Conservation (phyloP, 495 filamentous ascomycete genomes). For the Parachaetomium inaequale region DNA sequence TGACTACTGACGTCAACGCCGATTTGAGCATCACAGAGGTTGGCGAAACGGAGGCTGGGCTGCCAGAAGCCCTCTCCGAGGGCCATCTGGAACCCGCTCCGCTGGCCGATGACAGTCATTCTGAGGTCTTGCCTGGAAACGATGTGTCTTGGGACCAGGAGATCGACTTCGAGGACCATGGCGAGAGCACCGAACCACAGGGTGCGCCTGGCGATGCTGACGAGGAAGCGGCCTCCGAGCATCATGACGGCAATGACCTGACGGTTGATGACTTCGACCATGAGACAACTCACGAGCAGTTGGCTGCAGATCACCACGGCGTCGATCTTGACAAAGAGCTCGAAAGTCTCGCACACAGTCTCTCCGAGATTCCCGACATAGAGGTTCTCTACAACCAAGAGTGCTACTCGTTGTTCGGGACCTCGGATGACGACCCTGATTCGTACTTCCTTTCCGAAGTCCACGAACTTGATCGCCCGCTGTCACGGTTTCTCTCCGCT, state of each 20-base stretch:
- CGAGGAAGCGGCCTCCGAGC: not conserved
- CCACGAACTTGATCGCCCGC: constrained; percentile 51
- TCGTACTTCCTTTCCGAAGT: constrained; percentile 72
- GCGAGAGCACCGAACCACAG: not conserved
- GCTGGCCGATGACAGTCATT: not conserved
- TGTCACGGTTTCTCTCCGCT: constrained; percentile 59
- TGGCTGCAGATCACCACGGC: not conserved
- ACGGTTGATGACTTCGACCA: not conserved
- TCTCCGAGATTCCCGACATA: constrained; percentile 38
- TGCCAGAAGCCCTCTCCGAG: not conserved
- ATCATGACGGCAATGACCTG: not conserved
- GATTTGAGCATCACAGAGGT: constrained; percentile 1
- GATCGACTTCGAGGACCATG: not conserved
- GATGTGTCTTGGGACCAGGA: not conserved
- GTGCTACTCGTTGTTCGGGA: constrained; percentile 69
- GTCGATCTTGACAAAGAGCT: constrained; percentile 18
- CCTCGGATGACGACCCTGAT: constrained; percentile 60
- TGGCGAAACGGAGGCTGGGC: not conserved
- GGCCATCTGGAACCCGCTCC: not conserved
- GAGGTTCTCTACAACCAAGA: constrained; percentile 62
- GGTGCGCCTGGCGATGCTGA: not conserved
- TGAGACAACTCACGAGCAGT: not conserved
- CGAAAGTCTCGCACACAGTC: constrained; percentile 6
- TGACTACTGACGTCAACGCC: constrained; percentile 7
- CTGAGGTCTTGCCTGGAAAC: not conserved